A percentile compares a stretch with the other conserved stretches of the same genome.
phyloP scores from a whole-genome alignment of 2,329 filamentous ascomycete species.

The Diaporthe citri region DNA sequence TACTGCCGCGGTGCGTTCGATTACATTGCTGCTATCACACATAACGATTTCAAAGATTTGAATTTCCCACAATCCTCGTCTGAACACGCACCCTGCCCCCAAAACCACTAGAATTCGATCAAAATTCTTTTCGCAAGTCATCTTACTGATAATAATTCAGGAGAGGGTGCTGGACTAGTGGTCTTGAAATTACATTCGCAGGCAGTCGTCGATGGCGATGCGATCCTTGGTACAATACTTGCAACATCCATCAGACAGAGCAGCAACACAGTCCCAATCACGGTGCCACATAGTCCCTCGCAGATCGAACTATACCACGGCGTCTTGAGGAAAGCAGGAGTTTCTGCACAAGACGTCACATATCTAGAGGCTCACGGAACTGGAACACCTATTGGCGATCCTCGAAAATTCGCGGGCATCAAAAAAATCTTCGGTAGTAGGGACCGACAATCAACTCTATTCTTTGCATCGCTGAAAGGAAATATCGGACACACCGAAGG shows the following conservation, averaged over 20 bases:
- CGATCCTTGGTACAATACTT: not conserved
- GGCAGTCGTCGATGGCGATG: not conserved
- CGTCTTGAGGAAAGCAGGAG: not conserved
- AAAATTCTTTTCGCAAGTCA: no score
- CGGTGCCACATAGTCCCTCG: not conserved
- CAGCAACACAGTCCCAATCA: not conserved
- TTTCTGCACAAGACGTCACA: not conserved
- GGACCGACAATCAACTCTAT: not conserved
- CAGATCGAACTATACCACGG: not conserved
- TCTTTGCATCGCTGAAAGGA: not conserved
- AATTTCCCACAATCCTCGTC: not conserved
- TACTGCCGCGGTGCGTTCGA: not conserved
- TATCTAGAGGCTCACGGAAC: not conserved
- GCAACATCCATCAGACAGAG: not conserved
- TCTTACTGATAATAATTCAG: not conserved
- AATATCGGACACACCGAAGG: not conserved
- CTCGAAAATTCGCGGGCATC: not conserved
- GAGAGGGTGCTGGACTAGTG: not conserved
- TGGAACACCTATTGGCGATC: not conserved
- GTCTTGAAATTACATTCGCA: not conserved
- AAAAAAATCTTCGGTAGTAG: not conserved
- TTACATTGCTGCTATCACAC: no score
- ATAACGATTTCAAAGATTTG: no score
- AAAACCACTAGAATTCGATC: rapidly evolving
- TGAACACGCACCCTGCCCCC: not conserved